phyloP scores from a whole-genome alignment of 805 yeast genomes.

The Kodamaea nitidulidarum region DNA sequence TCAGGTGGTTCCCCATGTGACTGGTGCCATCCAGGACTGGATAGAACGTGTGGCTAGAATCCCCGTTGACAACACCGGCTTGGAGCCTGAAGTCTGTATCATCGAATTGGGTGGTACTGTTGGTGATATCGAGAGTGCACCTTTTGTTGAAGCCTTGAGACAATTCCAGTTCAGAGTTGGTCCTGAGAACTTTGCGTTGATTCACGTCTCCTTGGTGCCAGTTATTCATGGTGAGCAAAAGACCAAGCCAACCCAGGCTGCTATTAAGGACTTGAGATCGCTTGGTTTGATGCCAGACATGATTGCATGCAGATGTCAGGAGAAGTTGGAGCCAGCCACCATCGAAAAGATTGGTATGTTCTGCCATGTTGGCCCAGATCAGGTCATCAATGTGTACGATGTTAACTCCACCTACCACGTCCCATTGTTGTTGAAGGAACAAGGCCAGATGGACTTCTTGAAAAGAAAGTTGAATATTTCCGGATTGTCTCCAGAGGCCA shows the following conservation, averaged over 20 bases:
- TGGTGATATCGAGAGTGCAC: constrained; percentile 98
- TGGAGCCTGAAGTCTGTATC: constrained; percentile 93
- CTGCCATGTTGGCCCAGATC: constrained; percentile 98
- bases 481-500: constrained; percentile 47
- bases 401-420: constrained; percentile 97
- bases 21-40: constrained; percentile 98
- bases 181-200: constrained; percentile 84
- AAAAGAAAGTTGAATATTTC: constrained; percentile 61
- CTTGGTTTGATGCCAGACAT: constrained; percentile 93
- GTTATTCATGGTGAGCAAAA: constrained; percentile 98
- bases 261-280: constrained; percentile 92
- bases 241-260: constrained; percentile 99
- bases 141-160: constrained; percentile 97
- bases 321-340: constrained; percentile 75
- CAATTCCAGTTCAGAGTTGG: constrained; percentile 99
- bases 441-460: constrained; percentile 73
- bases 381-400: constrained; percentile 95
- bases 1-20: constrained; percentile 97
- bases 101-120: constrained; percentile 99
- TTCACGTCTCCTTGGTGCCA: constrained; percentile 95
- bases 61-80: constrained; percentile 87
- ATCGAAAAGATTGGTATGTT: constrained; percentile 97
- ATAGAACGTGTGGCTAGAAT: constrained; percentile 85
- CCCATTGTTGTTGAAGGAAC: constrained; percentile 85
- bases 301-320: constrained; percentile 96